Conservation (phyloP, 768 basidiomycete genomes). For the Suillus cothurnatus region DNA sequence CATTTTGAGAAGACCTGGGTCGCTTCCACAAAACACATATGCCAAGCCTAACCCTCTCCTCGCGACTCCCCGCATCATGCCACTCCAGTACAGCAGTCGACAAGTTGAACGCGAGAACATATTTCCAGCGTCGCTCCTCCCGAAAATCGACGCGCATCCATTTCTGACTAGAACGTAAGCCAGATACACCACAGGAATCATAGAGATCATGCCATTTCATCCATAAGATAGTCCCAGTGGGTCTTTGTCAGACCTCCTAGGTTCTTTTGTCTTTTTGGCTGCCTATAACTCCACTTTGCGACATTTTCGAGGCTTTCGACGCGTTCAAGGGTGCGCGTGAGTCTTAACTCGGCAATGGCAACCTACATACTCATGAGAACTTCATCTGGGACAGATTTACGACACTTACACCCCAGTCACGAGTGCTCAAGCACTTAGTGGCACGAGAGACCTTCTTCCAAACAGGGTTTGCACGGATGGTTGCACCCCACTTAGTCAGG, state of each 20-base stretch:
- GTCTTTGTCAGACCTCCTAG: conserved; percentile 75
- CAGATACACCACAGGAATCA: conserved; percentile 1
- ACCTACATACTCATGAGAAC: conserved; percentile 47
- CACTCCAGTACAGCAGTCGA: conserved; percentile 85
- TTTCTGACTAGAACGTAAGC: conserved; percentile 54
- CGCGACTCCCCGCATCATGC: conserved; percentile 71
- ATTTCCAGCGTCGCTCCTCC: conserved; percentile 93
- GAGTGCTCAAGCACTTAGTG: conserved; percentile 75
- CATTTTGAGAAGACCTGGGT: conserved; percentile 41
- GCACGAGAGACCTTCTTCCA: conserved; percentile 70
- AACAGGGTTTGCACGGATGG: conserved; percentile 76
- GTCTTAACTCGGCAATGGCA: conserved; percentile 75
- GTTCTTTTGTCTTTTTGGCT: conserved; percentile 91
- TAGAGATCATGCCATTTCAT: conserved; percentile 73
- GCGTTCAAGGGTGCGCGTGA: conserved; percentile 79
- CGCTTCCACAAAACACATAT: conserved; percentile 69
- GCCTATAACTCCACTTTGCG: conserved; percentile 88
- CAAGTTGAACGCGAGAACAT: conserved; percentile 79
- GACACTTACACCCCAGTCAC: conserved; percentile 76
- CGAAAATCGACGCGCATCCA: conserved; percentile 97
- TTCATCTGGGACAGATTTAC: conserved; percentile 2
- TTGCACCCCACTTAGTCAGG: conserved; percentile 70
- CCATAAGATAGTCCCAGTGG: conserved; percentile 95
- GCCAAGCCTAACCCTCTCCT: conserved; percentile 65
- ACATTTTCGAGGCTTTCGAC: conserved; percentile 82